phyloP scores from a whole-genome alignment of 2,329 filamentous ascomycete species.

The Aspergillus proliferans region DNA sequence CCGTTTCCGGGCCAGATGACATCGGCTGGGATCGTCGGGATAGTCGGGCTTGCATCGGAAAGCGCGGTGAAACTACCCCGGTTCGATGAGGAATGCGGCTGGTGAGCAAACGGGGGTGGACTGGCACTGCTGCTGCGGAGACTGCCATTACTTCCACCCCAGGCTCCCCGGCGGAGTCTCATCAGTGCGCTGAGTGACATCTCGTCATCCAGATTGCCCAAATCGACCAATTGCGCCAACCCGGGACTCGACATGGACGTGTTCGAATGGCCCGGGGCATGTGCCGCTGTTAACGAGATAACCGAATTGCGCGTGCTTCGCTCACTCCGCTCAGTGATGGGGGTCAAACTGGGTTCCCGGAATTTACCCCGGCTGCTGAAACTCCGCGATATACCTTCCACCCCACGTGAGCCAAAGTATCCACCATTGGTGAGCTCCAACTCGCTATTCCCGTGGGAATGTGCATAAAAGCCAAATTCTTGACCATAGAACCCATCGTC shows the following conservation, averaged over 20 bases:
- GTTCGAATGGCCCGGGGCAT: constrained; percentile 37
- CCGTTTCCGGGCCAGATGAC: neutral
- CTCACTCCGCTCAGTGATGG: constrained; percentile 92
- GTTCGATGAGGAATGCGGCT: constrained; percentile 18
- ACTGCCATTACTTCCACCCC: constrained; percentile 74
- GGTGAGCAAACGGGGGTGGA: constrained; percentile 33
- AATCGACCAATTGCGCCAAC: constrained; percentile 66
- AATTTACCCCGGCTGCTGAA: constrained; percentile 69
- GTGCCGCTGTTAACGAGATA: constrained; percentile 62
- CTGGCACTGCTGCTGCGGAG: constrained; percentile 49
- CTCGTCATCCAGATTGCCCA: constrained; percentile 57
- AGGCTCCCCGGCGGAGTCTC: constrained; percentile 67
- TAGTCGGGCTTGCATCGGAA: constrained; percentile 27
- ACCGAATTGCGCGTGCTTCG: constrained; percentile 93
- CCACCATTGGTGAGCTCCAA: constrained; percentile 70
- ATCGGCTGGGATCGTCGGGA: constrained; percentile 15
- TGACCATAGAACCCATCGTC: constrained; percentile 91
- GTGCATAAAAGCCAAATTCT: constrained; percentile 92
- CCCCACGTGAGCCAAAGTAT: constrained; percentile 73
- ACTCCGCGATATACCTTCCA: constrained; percentile 56
- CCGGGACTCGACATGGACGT: constrained; percentile 61
- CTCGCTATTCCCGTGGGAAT: constrained; percentile 42
- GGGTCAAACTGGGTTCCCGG: constrained; percentile 85
- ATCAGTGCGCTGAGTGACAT: constrained; percentile 69
- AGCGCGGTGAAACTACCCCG: constrained; percentile 30